phyloP scores from a whole-genome alignment of 2,329 filamentous ascomycete genomes.

The Leptographium flavum region DNA sequence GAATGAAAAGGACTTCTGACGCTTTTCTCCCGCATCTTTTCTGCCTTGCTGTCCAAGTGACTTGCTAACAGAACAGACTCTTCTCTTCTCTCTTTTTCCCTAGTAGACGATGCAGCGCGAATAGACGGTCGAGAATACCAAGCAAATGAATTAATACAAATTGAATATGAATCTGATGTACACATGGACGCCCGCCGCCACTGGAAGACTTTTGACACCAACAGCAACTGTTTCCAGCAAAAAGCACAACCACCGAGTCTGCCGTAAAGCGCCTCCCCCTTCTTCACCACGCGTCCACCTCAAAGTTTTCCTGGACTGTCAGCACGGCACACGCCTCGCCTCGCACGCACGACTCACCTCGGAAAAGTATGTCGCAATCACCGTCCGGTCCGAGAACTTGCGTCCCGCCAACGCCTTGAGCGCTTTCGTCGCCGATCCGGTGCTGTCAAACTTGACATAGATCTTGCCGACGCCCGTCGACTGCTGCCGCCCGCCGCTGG shows the following conservation, averaged over 20 bases:
- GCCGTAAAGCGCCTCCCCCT: too few relatives aligned
- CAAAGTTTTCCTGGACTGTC: constrained; percentile 69
- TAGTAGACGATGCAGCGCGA: too few relatives aligned
- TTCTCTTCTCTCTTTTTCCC: too few relatives aligned
- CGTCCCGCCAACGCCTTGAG: constrained; percentile 81
- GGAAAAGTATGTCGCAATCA: constrained; percentile 91
- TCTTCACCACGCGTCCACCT: constrained; percentile 80
- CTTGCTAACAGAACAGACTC: too few relatives aligned
- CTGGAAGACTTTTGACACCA: too few relatives aligned
- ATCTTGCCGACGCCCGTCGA: constrained; percentile 93
- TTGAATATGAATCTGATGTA: neutral
- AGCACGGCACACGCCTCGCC: too few relatives aligned
- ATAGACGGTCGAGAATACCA: too few relatives aligned
- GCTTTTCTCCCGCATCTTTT: neutral
- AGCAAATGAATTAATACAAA: too few relatives aligned
- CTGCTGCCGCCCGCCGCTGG: constrained; percentile 67
- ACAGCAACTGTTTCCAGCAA: too few relatives aligned
- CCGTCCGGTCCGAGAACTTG: constrained; percentile 92
- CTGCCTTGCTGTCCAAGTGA: neutral
- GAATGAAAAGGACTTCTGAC: constrained; percentile 84
- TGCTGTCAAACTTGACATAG: constrained; percentile 79
- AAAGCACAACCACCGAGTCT: too few relatives aligned
- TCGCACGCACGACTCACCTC: too few relatives aligned
- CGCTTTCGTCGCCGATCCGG: constrained; percentile 69
- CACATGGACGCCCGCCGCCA: neutral